Evolutionary conservation across 2,329 filamentous ascomycete genomes (phyloP).

Genomic region (Alternaria sp.): DNA sequence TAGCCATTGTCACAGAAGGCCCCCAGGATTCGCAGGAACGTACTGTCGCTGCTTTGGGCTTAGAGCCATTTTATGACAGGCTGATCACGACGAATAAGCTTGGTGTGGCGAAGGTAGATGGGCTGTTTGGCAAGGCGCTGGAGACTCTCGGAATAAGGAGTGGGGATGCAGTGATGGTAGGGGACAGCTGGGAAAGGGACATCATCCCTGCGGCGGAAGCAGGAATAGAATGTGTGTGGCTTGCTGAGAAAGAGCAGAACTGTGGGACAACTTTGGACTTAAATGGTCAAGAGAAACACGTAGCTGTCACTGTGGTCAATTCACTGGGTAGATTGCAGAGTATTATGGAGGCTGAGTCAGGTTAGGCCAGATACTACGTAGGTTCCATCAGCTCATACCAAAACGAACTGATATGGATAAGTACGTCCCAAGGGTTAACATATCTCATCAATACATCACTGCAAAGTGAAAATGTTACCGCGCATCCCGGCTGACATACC

Average conservation of each 20-base stretch:
- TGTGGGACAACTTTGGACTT: not conserved
- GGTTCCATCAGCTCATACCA: not conserved
- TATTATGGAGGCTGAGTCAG: not conserved
- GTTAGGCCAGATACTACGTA: not conserved
- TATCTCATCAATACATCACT: not conserved
- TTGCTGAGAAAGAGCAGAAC: not conserved
- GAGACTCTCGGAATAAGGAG: not conserved
- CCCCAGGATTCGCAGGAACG: conserved; percentile 60
- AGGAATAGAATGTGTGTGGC: not conserved
- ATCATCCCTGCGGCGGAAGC: not conserved
- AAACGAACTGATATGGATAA: not conserved
- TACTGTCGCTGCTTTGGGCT: conserved; percentile 50
- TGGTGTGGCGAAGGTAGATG: conserved; percentile 43
- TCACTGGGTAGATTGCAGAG: not conserved
- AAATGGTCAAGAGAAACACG: not conserved
- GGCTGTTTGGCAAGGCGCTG: conserved; percentile 21
- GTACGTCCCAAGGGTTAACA: not conserved
- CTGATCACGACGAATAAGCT: conserved; percentile 49
- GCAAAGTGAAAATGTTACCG: not conserved
- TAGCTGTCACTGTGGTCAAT: not conserved
- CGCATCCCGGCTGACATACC: conserved; percentile 24
- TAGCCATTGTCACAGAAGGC: conserved; percentile 59
- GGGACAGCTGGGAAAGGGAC: conserved; percentile 13
- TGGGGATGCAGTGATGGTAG: conserved; percentile 22
- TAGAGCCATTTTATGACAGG: conserved; percentile 39